These are phyloP conservation scores for Tolypocladium sp. DNA, from an alignment of 2,329 filamentous ascomycete species.

Conservation along the genomic window DNA sequence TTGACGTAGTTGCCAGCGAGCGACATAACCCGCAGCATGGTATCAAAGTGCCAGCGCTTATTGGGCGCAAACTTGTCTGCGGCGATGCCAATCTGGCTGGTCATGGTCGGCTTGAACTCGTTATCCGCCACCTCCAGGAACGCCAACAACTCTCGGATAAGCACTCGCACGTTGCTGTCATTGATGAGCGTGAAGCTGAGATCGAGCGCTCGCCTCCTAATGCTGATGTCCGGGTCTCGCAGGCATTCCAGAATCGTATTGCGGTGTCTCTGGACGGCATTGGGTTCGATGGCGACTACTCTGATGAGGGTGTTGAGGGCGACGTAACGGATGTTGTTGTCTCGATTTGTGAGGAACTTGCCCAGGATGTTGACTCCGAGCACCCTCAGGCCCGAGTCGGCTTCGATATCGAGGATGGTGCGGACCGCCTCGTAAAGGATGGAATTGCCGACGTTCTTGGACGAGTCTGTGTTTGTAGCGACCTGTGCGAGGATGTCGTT, in stretches of 20 bases:
- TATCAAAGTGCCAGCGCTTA: constrained; percentile 97
- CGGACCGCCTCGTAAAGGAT: constrained; percentile 96
- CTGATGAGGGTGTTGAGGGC: constrained; percentile 96
- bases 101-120: constrained; percentile 98
- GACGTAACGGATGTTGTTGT: constrained; percentile 99
- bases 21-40: constrained; percentile 88
- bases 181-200: constrained; percentile 98
- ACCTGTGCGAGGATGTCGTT: constrained; percentile 98
- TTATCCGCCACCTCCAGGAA: constrained; percentile 97
- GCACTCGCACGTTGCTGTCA: constrained; percentile 85
- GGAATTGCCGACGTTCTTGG: constrained; percentile 97
- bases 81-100: constrained; percentile 92
- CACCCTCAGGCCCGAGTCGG: constrained; percentile 87
- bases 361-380: constrained; percentile 96
- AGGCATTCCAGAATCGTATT: constrained; percentile 97
- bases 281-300: constrained; percentile 95
- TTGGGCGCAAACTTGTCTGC: constrained; percentile 94
- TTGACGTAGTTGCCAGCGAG: constrained; percentile 95
- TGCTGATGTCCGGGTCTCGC: constrained; percentile 95
- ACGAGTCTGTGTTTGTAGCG: constrained; percentile 94
- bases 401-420: constrained; percentile 96
- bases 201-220: constrained; percentile 87
- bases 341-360: constrained; percentile 95
- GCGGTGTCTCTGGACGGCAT: constrained; percentile 90
- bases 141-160: constrained; percentile 86